Conservation (phyloP, 148 eudicot species). For the Camellia japonica region DNA sequence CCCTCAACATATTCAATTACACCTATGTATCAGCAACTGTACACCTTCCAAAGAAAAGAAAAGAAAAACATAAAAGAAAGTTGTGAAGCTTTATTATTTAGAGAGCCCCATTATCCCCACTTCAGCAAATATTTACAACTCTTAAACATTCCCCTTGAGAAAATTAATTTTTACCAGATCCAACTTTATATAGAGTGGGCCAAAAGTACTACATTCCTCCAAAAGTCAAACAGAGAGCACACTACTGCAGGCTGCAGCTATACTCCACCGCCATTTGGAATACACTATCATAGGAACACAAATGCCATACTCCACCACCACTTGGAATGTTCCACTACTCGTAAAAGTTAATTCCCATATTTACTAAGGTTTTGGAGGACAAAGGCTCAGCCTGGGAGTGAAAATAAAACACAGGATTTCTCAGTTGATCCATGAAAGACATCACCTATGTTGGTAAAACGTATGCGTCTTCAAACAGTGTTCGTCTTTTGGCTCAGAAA, state of each 20-base stretch:
- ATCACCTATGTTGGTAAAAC: background rate
- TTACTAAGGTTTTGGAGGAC: background rate
- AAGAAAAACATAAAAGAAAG: background rate
- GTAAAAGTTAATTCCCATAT: background rate
- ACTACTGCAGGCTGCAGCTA: background rate
- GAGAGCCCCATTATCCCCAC: background rate
- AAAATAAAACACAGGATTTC: background rate
- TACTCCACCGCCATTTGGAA: background rate
- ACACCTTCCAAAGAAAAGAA: too few species aligned
- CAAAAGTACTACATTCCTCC: background rate
- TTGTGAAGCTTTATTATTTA: background rate
- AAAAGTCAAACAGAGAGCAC: background rate
- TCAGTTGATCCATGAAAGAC: background rate
- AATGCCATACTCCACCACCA: background rate
- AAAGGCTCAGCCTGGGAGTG: background rate
- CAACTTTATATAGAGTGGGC: background rate
- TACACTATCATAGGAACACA: background rate
- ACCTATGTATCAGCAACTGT: too few species aligned
- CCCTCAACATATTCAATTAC: too few species aligned
- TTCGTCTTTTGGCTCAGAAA: background rate
- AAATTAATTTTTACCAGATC: background rate
- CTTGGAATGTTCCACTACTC: background rate
- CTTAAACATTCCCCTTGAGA: background rate
- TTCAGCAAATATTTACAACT: background rate
- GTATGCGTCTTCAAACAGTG: background rate